phyloP scores from a whole-genome alignment of 2,329 filamentous ascomycete genomes.

The Rhexocercosporidium sp. region DNA sequence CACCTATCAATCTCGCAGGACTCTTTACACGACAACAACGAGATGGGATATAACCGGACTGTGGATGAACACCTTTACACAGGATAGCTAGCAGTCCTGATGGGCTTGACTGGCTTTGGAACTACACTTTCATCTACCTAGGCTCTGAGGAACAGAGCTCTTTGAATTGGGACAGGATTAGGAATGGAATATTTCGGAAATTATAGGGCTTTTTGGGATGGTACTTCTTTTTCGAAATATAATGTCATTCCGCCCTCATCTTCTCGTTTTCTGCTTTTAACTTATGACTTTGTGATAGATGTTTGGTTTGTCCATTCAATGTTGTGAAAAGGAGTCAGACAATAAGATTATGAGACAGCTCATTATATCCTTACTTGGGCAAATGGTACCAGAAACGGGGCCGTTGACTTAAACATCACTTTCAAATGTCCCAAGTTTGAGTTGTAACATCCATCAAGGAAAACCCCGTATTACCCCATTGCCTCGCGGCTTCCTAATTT shows the following conservation, averaged over 20 bases:
- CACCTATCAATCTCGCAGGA: background rate
- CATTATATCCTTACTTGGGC: too few species aligned
- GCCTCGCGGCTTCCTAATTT: background rate
- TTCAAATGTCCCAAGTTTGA: too few species aligned
- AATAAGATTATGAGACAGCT: too few species aligned
- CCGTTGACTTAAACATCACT: too few species aligned
- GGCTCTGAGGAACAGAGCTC: slow-evolving; percentile 11
- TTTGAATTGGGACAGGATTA: slow-evolving; percentile 1
- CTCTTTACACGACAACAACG: background rate
- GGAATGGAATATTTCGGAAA: background rate
- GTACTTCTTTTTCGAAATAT: background rate
- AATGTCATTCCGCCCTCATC: background rate
- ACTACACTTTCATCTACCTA: slow-evolving; percentile 16
- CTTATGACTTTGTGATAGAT: background rate
- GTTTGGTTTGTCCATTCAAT: too few species aligned
- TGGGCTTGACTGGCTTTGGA: background rate
- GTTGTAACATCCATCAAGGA: too few species aligned
- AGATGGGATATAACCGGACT: background rate
- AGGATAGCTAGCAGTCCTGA: background rate
- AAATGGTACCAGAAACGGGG: too few species aligned
- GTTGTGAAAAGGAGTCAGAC: too few species aligned
- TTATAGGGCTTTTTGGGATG: background rate
- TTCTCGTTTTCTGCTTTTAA: background rate
- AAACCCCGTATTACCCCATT: background rate
- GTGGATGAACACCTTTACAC: background rate